Evolutionary conservation across 495 filamentous ascomycete genomes (phyloP), one percentile per base, ranked within the genome.

Genomic region (Pyrenopolyporus hunteri): DNA sequence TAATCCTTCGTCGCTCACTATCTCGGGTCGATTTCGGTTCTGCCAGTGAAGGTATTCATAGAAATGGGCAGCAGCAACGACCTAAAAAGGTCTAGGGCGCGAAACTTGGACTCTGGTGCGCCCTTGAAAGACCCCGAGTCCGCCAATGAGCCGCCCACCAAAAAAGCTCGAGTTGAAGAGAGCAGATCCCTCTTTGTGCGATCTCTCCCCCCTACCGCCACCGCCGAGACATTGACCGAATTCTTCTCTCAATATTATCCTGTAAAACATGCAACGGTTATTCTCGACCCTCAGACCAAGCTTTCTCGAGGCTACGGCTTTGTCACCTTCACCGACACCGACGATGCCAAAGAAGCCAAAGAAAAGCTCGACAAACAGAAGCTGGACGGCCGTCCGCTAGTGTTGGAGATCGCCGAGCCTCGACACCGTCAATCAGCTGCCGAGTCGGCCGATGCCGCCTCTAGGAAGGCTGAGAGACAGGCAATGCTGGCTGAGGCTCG

Each of bases 181-280:
- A 78, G 85, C 50, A 79, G 87, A 46, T 89, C 91, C 8, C 85
- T 99, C 59, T 99, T 98, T 78, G 87, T 99, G 60, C 88, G 92
- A 64, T 92, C 89, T 25, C 83, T 99, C 32, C 86, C 92, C 6
- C 78, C 86, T 33, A 83, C 80, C 16, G 84, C 85, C 11, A 97
- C 95, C n/a, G 87, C 85, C 68, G 92, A 97, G 56, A 80, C 79
- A 35, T 82, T 99, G 26, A 87, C 91, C 36, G 85, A 89, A 57
- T 85, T 89, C 74, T 99, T 99, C 75, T 99, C 94, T 3, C 86
- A 97, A 73, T 86, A 88, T 49, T 97, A 91, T 70, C 91, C 96
- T 17, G 82, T 98, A 70, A 97, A 96, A 71, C 94, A 98, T 74
- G 93, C 93, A 46, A 89, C 87, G 4, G 91, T 92, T 9, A 90